Evolutionary conservation across 2,329 filamentous ascomycete species (phyloP).

Genomic region (Cladosporium sp.): DNA sequence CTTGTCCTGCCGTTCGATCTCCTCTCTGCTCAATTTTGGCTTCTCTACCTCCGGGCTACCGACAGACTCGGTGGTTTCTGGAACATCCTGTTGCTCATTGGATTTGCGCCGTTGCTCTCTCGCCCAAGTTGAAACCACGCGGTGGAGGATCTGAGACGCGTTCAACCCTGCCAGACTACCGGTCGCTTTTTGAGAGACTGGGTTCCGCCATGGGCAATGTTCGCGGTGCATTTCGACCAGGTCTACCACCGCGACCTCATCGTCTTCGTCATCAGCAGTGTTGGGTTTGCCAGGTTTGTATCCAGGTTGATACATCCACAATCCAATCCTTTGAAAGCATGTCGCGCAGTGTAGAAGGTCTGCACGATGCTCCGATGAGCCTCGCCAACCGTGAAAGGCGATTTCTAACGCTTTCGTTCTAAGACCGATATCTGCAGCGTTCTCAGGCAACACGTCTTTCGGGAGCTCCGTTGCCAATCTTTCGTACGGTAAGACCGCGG

Average conservation of each 20-base stretch:
- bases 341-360: constrained; percentile 76
- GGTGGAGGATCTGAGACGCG: constrained; percentile 29
- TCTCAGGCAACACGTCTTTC: constrained; percentile 18
- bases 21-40: constrained; percentile 19
- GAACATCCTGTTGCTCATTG: constrained; percentile 14
- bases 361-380: constrained; percentile 57
- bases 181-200: constrained; percentile 28
- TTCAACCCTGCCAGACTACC: constrained; percentile 30
- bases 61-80: not conserved
- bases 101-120: constrained; percentile 30
- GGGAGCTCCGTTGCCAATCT: constrained; percentile 27
- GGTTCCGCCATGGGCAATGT: constrained; percentile 36
- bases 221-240: constrained; percentile 34
- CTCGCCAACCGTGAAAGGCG: constrained; percentile 47
- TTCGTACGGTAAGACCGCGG: constrained; percentile 13
- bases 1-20: constrained; percentile 30
- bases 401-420: constrained; percentile 27
- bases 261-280: constrained; percentile 36
- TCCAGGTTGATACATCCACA: constrained; percentile 85
- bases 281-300: constrained; percentile 32
- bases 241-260: constrained; percentile 23
- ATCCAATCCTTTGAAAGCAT: constrained; percentile 80
- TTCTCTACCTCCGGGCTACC: not conserved
- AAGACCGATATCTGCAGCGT: constrained; percentile 9
- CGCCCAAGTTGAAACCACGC: constrained; percentile 28